Base-by-base conservation (phyloP, 2,329 filamentous ascomycete genomes). In the Trichoderma oligosporum region DNA sequence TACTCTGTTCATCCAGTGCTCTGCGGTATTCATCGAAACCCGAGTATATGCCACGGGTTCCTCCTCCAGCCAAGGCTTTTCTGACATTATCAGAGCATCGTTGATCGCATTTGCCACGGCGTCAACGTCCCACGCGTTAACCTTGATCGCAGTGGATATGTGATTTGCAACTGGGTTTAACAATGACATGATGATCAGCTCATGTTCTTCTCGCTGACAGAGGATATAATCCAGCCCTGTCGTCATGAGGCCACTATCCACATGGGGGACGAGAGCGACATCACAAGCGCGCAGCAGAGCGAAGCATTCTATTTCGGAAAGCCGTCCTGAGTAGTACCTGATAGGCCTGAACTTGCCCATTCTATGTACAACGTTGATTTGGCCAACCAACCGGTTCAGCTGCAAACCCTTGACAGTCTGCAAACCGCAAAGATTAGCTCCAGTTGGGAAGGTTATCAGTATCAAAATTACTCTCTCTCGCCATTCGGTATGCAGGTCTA, bases 211-310 rank as follows among this genome's bases (percentile, higher is more conserved):
- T 67, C 90, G 88, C 73, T 97, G 93, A 71, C 90, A 95, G 59
- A 96, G 82, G 57, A 97, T 85, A 70, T 96, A 97, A 73, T 97
- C 93, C 64, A 97, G 77, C 69, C 91, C 94, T 16, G 92, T 96
- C 0, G 92, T 96, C 76, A 96, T 97, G 91, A 97, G 96, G 58
- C 93, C 92, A 70, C 97, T 93, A 58, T 92, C 84, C 22, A 97
- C 91, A 65, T 89, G 96, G 11, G 93, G 96, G 71, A 97, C 96
- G 41, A 97, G 78, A 2, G 91, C 93, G 62, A 96, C 88, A 69
- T 97, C 91, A 27, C 89, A 91, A 3, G 90, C 84, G 24, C 93
- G 86, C 53, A 97, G 80, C n/a, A 97, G 82, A 2, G 93, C 91
- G 71, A 96, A 95, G 71, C 97, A 97, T 73, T 97, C 92, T 65